Base-by-base conservation (phyloP, 2,329 filamentous ascomycete species). In the Macrophomina tecta region DNA sequence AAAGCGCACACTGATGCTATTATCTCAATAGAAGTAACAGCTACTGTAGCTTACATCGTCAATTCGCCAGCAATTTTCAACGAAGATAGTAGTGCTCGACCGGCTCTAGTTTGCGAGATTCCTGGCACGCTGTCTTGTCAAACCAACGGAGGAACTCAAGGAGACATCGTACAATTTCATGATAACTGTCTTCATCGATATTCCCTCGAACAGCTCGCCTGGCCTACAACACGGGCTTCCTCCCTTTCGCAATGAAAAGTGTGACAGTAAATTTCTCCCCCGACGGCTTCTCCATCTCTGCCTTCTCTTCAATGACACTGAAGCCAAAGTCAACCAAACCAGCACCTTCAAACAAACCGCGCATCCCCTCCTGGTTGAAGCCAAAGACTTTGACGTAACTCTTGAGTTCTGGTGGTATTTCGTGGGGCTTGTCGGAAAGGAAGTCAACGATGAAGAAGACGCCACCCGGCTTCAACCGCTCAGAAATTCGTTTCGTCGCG, bases 401-500 rank as follows among this genome's bases (percentile, higher is more conserved):
- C 4, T 73, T 71, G 65, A 81, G 81, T 6, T 82, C 73, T 42
- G 72, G 69, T 16, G 62, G 68, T 4, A 73, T 55, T 53, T 72
- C 48, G 14, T 63, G 72, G 6, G 68, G 28, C 9, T 46, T 30
- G 65, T 70, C 0, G 55, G 58, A 81, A 18, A 90, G 73, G 68
- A 93, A 89, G 73, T 93, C 91, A 53, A 90, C 80, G 65, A 93
- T 86, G 58, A 92, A 79, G 52, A 92, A 80, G 1, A 89, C 85
- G 11, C 91, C 91, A 3, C 89, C 90, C 2, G 85, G 84, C 69
- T 84, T 85, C 67, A 94, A 79, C 9, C 90, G 84, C 73, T 86
- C 82, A 4, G 83, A 86, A 42, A 94, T 79, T 56, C 85, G 82
- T 69, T 79, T 79, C 5, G 90, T 84, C 0, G 88, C 87, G 36